These are phyloP conservation scores for Penicillium sp. DNA, from an alignment of 2,329 filamentous ascomycete species.

Conservation along the genomic window DNA sequence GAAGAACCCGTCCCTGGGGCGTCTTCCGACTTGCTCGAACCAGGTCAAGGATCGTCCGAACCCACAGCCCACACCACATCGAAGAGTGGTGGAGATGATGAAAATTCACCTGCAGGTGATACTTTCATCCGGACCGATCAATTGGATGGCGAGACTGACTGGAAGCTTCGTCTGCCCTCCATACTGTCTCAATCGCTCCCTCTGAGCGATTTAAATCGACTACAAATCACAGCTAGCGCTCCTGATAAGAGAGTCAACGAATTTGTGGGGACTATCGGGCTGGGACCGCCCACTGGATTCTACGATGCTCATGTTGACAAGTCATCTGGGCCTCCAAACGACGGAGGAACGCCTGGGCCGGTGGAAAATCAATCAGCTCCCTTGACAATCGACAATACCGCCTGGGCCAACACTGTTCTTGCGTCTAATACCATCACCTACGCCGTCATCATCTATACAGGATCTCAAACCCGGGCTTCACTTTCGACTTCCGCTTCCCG, in stretches of 20 bases:
- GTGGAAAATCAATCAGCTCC: slow-evolving; percentile 37
- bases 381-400: slow-evolving; percentile 94
- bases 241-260: slow-evolving; percentile 94
- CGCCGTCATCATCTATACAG: slow-evolving; percentile 91
- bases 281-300: slow-evolving; percentile 56
- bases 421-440: slow-evolving; percentile 87
- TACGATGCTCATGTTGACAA: slow-evolving; percentile 47
- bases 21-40: slow-evolving; percentile 28
- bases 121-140: slow-evolving; percentile 98
- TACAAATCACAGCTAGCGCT: slow-evolving; percentile 76
- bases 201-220: slow-evolving; percentile 64
- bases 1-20: slow-evolving; percentile 13
- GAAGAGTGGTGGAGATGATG: slow-evolving; percentile 22
- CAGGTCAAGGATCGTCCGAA: slow-evolving; percentile 20
- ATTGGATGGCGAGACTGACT: slow-evolving; percentile 95
- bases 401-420: slow-evolving; percentile 97
- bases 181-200: slow-evolving; percentile 78
- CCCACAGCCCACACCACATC: slow-evolving; percentile 11
- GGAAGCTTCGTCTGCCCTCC: slow-evolving; percentile 90
- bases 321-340: slow-evolving; percentile 16
- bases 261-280: slow-evolving; percentile 83
- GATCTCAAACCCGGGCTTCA: slow-evolving; percentile 87
- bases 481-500: slow-evolving; percentile 87
- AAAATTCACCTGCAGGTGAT: slow-evolving; percentile 61
- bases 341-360: slow-evolving; percentile 18